Evolutionary conservation across 179 eudicot genomes (phyloP), one percentile per base, ranked within the genome.

Genomic region (Monotropa hypopitys): DNA sequence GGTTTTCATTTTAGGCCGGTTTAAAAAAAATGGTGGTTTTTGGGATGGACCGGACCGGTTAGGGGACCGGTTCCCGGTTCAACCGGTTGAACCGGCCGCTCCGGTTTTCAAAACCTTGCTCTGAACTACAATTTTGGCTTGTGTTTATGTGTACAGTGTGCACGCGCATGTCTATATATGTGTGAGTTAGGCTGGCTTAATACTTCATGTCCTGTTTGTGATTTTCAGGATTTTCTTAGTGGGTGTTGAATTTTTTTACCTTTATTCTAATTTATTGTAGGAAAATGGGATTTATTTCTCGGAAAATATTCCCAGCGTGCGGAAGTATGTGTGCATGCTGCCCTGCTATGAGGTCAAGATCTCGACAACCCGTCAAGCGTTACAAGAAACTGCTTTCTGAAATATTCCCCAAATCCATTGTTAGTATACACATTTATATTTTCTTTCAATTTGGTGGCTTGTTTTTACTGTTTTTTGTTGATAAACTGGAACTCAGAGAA

Each of bases 301-400:
- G 94, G 85, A 96, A 90, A 80, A 73, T 96, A 74, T 90, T 93
- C 83, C 98, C 99, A 75, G 98, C 96, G 82, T 95, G 97, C 84
- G 97, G 86, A 73, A 90, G 85, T 57, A 90, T 95, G 96, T 95
- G 99, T 76, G 81, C 93, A 12, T 95, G 98, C 83, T 95, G 98
- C 82, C 99, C 98, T 80, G 96, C 98, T 74, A 74, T 95, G 83
- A 85, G 96, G 82, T 86, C 99, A 16, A 87, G 97, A 71, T 95
- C 99, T 40, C 84, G 97, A 69, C 97, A 89, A 67, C 99, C 99
- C 1, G 98, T 95, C 38, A 93, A 93, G 85, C 93, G 99, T 21
- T 95, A 93, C 87, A 95, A 95, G 81, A 95, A 95, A 83, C 78
- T 96, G 87, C 90, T 96, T 56, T 85, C 94, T 83, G 98, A 91